Conservation (phyloP, 495 filamentous ascomycete species). For the Extremus antarcticus region DNA sequence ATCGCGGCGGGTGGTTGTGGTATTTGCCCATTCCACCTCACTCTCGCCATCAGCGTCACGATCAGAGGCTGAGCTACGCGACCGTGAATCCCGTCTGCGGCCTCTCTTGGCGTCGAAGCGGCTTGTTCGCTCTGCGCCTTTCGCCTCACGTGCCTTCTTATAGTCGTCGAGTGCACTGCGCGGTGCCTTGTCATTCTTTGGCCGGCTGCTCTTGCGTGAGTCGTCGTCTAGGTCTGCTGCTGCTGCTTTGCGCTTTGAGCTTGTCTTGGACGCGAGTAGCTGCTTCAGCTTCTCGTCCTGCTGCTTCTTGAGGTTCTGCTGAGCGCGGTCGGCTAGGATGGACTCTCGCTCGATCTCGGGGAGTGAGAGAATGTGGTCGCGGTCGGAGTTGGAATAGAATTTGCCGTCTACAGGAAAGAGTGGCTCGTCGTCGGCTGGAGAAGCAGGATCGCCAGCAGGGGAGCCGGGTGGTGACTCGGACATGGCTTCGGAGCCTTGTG, state of each 20-base stretch:
- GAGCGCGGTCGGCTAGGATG: constrained; percentile 77
- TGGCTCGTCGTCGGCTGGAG: constrained; percentile 45
- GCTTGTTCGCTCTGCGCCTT: constrained; percentile 52
- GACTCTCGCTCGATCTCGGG: constrained; percentile 83
- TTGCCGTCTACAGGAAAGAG: constrained; percentile 84
- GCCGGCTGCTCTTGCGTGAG: constrained; percentile 64
- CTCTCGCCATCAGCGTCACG: constrained; percentile 66
- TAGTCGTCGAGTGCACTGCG: constrained; percentile 55
- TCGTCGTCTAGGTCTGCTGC: constrained; percentile 58
- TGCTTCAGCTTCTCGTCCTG: constrained; percentile 79
- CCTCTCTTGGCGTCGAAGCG: constrained; percentile 1
- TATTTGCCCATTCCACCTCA: constrained; percentile 63
- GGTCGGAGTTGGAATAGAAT: constrained; percentile 69
- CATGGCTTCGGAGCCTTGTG: constrained; percentile 76
- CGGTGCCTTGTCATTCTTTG: constrained; percentile 49
- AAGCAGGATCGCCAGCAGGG: constrained; percentile 40
- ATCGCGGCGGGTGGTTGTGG: constrained; percentile 37
- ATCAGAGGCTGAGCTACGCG: constrained; percentile 36
- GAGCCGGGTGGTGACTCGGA: constrained; percentile 74
- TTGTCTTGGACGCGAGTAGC: constrained; percentile 58
- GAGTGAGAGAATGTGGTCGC: constrained; percentile 71
- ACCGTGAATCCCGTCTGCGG: constrained; percentile 33
- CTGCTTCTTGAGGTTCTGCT: constrained; percentile 63
- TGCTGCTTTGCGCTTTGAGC: constrained; percentile 74
- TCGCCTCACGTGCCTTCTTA: constrained; percentile 75